These are phyloP conservation scores for Pseudognaphalium luteoalbum DNA, from an alignment of 129 eudicot genomes.

Conservation along the genomic window DNA sequence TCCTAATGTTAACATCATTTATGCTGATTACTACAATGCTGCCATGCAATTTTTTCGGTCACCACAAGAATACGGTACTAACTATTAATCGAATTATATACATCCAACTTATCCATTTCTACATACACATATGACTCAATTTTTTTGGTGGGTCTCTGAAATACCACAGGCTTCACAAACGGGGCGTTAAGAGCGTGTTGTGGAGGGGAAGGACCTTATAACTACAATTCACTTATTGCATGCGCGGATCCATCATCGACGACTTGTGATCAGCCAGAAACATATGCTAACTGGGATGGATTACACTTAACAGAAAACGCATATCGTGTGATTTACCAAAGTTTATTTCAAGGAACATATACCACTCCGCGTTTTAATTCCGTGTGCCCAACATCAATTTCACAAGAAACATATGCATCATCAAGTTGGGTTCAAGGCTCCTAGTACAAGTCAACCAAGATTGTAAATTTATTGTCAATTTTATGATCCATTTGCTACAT, in stretches of 20 bases:
- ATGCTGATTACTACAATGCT: background rate
- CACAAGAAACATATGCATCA: background rate
- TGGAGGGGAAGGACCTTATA: background rate
- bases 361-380: background rate
- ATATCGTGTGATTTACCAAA: background rate
- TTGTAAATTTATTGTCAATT: background rate
- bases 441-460: background rate
- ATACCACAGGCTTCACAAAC: background rate
- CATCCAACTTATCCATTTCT: too few species aligned
- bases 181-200: background rate
- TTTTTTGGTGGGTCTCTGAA: background rate
- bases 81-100: background rate
- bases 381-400: background rate
- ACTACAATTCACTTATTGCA: background rate
- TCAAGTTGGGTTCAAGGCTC: background rate
- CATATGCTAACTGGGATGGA: background rate
- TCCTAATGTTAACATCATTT: background rate
- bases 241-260: constrained; percentile 4
- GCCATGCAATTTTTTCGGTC: background rate
- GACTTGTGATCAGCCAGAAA: background rate
- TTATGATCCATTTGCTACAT: too few species aligned
- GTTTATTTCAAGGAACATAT: background rate
- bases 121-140: background rate
- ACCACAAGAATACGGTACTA: background rate
- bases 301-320: background rate